phyloP scores from a whole-genome alignment of 2,329 filamentous ascomycete species.

The Shiraia bambusicola region DNA sequence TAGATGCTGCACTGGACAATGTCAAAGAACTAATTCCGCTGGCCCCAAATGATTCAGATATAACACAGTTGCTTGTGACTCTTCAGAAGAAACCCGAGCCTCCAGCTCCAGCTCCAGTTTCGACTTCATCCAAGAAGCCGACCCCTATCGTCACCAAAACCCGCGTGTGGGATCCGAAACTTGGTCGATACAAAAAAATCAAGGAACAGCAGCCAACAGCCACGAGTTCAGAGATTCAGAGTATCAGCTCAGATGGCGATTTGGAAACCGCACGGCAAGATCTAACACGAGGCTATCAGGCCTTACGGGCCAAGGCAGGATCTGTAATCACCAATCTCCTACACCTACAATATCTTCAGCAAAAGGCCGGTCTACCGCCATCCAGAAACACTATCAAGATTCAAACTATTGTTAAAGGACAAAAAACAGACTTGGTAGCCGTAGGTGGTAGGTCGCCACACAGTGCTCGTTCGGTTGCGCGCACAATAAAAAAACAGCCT shows the following conservation, averaged over 20 bases:
- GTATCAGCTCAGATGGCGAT: conserved; percentile 15
- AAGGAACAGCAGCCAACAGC: neutral
- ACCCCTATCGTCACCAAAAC: neutral
- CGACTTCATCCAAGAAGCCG: neutral
- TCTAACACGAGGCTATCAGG: conserved; percentile 25
- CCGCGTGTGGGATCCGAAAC: conserved; percentile 15
- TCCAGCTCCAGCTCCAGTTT: conserved; percentile 12
- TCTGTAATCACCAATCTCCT: conserved; percentile 25
- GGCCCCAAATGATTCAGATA: conserved; percentile 27
- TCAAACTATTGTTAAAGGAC: conserved; percentile 21
- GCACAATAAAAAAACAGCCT: conserved; percentile 21
- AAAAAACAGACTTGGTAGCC: neutral
- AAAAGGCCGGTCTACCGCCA: conserved; percentile 21
- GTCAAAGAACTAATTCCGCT: conserved; percentile 27
- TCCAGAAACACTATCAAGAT: conserved; percentile 23
- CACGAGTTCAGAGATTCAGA: conserved; percentile 4
- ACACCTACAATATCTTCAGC: conserved; percentile 29
- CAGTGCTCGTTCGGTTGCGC: conserved; percentile 27
- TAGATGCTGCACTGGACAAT: conserved; percentile 36
- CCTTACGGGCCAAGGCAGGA: conserved; percentile 26
- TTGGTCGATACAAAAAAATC: conserved; percentile 12
- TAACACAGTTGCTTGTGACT: conserved; percentile 19
- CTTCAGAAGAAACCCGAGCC: conserved; percentile 28
- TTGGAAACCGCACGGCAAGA: conserved; percentile 26
- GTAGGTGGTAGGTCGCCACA: conserved; percentile 9